phyloP scores from a whole-genome alignment of 805 yeast genomes.

The Wickerhamiella vanderwaltii region DNA sequence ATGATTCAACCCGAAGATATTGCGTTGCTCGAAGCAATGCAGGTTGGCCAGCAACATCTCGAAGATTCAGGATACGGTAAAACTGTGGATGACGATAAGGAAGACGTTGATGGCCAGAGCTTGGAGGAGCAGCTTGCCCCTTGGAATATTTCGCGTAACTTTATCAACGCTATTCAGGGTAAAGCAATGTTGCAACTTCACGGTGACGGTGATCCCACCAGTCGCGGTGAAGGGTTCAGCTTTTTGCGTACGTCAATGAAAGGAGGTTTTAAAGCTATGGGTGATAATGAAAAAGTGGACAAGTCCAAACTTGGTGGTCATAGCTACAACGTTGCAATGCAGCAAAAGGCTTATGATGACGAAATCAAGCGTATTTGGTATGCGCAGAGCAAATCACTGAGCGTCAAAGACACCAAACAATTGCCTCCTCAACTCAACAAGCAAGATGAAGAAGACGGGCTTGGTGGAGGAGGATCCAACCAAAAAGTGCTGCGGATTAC shows the following conservation, averaged over 20 bases:
- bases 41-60: conserved; percentile 75
- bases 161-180: conserved; percentile 87
- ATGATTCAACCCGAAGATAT: conserved; percentile 90
- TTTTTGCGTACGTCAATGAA: conserved; percentile 87
- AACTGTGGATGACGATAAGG: conserved; percentile 32
- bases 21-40: conserved; percentile 79
- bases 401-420: conserved; percentile 32
- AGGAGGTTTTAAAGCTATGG: conserved; percentile 61
- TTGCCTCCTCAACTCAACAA: conserved; percentile 25
- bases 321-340: conserved; percentile 68
- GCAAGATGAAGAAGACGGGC: conserved; percentile 29
- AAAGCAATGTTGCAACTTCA: conserved; percentile 92
- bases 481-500: conserved; percentile 49
- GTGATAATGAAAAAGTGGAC: conserved; percentile 28
- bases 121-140: conserved; percentile 80
- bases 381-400: conserved; percentile 55
- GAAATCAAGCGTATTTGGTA: conserved; percentile 87
- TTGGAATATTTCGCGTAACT: conserved; percentile 88
- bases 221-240: conserved; percentile 79
- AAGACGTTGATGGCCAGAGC: conserved; percentile 36
- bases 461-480: conserved; percentile 22
- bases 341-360: conserved; percentile 83
- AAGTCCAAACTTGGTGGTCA: conserved; percentile 46
- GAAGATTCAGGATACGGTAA: conserved; percentile 60
- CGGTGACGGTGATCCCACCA: conserved; percentile 92